These are phyloP conservation scores for Senecio squalidus DNA, from an alignment of 140 eudicot genomes.

Conservation along the genomic window DNA sequence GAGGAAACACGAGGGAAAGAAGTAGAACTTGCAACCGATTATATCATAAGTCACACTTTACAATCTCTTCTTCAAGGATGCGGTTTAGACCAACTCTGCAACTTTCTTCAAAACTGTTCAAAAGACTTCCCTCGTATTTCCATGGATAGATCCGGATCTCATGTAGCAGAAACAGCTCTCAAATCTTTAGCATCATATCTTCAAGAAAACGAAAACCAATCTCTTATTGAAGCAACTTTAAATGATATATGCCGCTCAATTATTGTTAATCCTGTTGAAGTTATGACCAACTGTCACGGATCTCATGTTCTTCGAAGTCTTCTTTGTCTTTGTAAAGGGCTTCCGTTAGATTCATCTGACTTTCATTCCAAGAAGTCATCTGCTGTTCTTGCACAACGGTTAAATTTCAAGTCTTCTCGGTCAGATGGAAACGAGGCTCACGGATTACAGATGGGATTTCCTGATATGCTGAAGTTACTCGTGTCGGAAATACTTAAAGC, in stretches of 20 bases:
- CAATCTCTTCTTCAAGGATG: conserved; percentile 89
- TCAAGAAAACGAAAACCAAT: conserved; percentile 46
- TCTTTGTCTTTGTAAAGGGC: conserved; percentile 86
- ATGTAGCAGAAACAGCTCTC: conserved; percentile 97
- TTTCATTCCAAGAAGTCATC: conserved; percentile 72
- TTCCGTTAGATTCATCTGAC: conserved; percentile 66
- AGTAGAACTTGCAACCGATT: conserved; percentile 93
- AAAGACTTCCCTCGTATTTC: conserved; percentile 57
- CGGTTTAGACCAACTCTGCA: conserved; percentile 59
- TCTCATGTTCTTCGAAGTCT: conserved; percentile 95
- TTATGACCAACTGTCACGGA: conserved; percentile 82
- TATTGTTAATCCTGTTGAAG: conserved; percentile 63
- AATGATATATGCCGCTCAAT: conserved; percentile 61
- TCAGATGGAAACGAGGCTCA: conserved; percentile 25
- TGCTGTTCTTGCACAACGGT: conserved; percentile 55
- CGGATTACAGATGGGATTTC: conserved; percentile 45
- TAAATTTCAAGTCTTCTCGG: conserved; percentile 45
- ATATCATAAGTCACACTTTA: conserved; percentile 81
- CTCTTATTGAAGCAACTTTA: conserved; percentile 58
- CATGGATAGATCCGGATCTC: conserved; percentile 89
- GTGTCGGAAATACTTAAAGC: conserved; percentile 66
- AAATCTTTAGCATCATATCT: conserved; percentile 71
- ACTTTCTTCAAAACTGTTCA: conserved; percentile 62
- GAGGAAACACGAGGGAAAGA: conserved; percentile 93
- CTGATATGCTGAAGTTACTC: conserved; percentile 59